Conservation (phyloP, 2,329 filamentous ascomycete genomes). For the Fusarium pseudonygamai region DNA sequence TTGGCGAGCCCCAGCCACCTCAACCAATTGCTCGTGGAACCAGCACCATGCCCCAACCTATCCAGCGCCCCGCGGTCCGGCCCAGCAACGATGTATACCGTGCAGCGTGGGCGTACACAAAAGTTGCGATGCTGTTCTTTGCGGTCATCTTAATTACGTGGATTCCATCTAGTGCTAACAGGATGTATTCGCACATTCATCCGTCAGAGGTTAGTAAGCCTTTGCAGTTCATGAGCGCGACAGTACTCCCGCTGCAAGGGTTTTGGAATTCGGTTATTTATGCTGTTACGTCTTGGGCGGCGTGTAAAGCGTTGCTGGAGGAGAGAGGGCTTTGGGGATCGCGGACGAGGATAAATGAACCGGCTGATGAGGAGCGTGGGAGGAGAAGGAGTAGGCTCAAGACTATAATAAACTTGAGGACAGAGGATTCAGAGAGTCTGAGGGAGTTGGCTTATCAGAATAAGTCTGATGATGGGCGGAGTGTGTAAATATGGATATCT, state of each 20-base stretch:
- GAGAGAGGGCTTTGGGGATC: not conserved
- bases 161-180: not conserved
- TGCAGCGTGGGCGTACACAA: slow-evolving; percentile 3
- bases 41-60: not conserved
- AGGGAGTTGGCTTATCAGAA: not conserved
- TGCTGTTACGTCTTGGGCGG: not conserved
- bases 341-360: not conserved
- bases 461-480: not conserved
- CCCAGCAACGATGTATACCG: not conserved
- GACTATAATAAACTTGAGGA: not conserved
- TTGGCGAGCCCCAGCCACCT: not conserved
- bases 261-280: slow-evolving; percentile 7
- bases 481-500: not conserved
- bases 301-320: not conserved
- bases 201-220: not conserved
- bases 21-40: not conserved
- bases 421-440: not conserved
- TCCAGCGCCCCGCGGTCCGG: not conserved
- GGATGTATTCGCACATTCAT: slow-evolving; percentile 1
- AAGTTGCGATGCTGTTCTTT: slow-evolving; percentile 3
- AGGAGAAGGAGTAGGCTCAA: not conserved
- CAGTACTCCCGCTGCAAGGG: not conserved
- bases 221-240: slow-evolving; percentile 4
- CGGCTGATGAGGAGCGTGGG: not conserved
- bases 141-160: not conserved